Evolutionary conservation across 139 green algal genomes (phyloP).

Genomic region (Chlorella sp.): DNA sequence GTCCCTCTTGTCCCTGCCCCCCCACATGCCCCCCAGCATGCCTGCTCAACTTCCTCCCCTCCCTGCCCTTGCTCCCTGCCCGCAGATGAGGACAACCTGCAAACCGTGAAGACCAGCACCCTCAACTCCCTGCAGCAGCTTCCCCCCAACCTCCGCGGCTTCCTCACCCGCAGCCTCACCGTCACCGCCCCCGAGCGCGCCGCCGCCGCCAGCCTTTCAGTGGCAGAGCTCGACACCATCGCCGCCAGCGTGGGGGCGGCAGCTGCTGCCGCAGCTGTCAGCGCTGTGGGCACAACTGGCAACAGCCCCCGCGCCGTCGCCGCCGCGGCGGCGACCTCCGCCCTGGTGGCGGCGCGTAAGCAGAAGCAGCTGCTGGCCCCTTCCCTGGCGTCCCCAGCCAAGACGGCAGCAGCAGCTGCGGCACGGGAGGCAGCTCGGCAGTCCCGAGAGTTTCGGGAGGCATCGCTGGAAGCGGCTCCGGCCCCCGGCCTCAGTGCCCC

Average conservation of each 20-base stretch:
- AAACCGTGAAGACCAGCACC: slow-evolving; percentile 8
- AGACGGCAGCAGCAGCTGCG: background rate
- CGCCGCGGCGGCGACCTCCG: background rate
- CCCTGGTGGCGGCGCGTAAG: background rate
- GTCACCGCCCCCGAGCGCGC: background rate
- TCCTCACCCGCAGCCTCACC: slow-evolving; percentile 18
- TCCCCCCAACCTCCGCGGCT: slow-evolving; percentile 15
- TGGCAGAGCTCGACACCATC: background rate
- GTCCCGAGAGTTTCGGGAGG: no score
- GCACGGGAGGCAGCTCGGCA: no score
- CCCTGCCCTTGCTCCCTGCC: no score
- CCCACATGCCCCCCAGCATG: background rate
- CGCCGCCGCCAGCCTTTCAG: background rate
- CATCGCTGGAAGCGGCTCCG: background rate
- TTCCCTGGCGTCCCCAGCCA: background rate
- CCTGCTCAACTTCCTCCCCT: background rate
- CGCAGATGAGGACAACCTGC: slow-evolving; percentile 36
- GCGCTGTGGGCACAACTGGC: background rate
- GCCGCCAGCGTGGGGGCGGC: slow-evolving; percentile 3
- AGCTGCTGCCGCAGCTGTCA: background rate
- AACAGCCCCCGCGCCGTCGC: slow-evolving; percentile 1
- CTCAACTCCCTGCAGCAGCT: slow-evolving; percentile 28
- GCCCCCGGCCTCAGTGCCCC: background rate
- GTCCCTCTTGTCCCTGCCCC: no score
- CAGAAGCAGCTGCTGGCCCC: background rate